A percentile compares a stretch with the other conserved stretches of the same genome.
Evolutionary conservation across 2,329 filamentous ascomycete species (phyloP).

Genomic region (Sclerotinia subarctica): DNA sequence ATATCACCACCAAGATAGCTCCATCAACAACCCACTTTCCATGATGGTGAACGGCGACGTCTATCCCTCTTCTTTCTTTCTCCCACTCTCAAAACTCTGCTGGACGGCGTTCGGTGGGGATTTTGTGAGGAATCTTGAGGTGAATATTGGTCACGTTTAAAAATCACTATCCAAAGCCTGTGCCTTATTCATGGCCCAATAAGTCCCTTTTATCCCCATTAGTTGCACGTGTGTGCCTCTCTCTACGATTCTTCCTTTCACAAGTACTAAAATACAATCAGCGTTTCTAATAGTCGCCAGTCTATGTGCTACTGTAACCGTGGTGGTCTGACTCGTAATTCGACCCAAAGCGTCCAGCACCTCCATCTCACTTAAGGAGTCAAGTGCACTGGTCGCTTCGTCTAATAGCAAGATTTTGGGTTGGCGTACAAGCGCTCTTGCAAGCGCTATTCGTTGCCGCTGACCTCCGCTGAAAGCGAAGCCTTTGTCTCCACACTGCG

Average conservation of each 20-base stretch:
- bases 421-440: slow-evolving; percentile 79
- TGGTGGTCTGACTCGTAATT: slow-evolving; percentile 51
- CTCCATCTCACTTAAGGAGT: slow-evolving; percentile 70
- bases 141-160: background rate
- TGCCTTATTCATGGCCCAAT: slow-evolving; percentile 53
- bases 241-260: slow-evolving; percentile 25
- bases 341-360: slow-evolving; percentile 65
- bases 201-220: slow-evolving; percentile 62
- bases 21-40: too few species aligned
- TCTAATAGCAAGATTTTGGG: slow-evolving; percentile 81
- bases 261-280: slow-evolving; percentile 27
- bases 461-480: slow-evolving; percentile 81
- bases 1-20: too few species aligned
- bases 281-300: slow-evolving; percentile 65
- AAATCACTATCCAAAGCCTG: slow-evolving; percentile 55
- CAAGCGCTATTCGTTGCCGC: slow-evolving; percentile 87
- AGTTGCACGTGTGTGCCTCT: slow-evolving; percentile 39
- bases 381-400: slow-evolving; percentile 75
- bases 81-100: too few species aligned
- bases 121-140: too few species aligned
- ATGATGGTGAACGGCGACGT: too few species aligned
- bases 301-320: slow-evolving; percentile 73
- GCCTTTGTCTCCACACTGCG: slow-evolving; percentile 81
- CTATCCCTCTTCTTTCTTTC: too few species aligned
- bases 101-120: too few species aligned